A percentile compares a stretch with the other conserved stretches of the same genome.
Evolutionary conservation across 2,329 filamentous ascomycete species (phyloP).

Genomic region (Pseudogymnoascus sp.): DNA sequence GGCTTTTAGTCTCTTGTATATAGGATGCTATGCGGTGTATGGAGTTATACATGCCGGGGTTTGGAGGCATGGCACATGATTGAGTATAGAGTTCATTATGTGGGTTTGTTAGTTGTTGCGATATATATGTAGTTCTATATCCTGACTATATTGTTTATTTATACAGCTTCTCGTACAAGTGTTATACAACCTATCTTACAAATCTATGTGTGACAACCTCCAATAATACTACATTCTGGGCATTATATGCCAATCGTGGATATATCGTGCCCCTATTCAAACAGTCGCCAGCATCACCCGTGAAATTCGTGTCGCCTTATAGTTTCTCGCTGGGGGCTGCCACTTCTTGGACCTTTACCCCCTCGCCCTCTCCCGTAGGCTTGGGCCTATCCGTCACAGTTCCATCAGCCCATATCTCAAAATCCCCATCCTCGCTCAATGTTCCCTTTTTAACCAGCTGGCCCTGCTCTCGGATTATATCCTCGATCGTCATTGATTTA

Average conservation of each 20-base stretch:
- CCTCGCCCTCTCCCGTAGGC: neutral
- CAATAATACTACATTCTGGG: neutral
- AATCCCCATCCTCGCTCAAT: constrained; percentile 70
- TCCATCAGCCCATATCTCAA: constrained; percentile 83
- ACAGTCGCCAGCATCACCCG: neutral
- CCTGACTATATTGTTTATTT: constrained; percentile 8
- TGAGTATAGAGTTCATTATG: constrained; percentile 1
- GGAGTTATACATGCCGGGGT: neutral
- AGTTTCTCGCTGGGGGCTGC: neutral
- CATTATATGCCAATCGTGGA: neutral
- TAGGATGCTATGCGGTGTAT: neutral
- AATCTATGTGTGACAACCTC: constrained; percentile 1
- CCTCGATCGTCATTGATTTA: constrained; percentile 63
- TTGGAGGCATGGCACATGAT: neutral
- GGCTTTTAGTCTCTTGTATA: constrained; percentile 14
- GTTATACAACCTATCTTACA: constrained; percentile 9
- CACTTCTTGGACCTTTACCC: neutral
- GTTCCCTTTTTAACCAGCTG: constrained; percentile 65
- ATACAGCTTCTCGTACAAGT: constrained; percentile 9
- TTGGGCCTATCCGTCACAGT: constrained; percentile 21
- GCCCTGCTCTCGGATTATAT: constrained; percentile 71
- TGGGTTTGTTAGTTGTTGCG: neutral
- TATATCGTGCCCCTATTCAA: neutral
- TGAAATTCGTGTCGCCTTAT: neutral
- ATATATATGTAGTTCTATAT: constrained; percentile 12